These are phyloP conservation scores for Pleomassaria siparia DNA, from an alignment of 2,329 filamentous ascomycete species.

Conservation along the genomic window DNA sequence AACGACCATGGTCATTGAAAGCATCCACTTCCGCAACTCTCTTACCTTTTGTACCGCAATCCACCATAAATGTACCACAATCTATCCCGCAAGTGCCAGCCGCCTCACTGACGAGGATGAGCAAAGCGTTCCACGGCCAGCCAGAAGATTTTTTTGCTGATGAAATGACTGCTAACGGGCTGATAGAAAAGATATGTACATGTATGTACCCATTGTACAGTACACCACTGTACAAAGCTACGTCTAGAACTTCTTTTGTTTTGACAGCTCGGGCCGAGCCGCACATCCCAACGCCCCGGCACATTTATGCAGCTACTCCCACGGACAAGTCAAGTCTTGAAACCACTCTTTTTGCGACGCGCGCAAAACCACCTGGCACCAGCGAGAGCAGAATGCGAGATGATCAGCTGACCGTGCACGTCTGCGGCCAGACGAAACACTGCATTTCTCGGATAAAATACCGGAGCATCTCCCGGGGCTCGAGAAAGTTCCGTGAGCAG, in stretches of 20 bases:
- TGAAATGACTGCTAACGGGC: background rate
- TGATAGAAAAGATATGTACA: no score
- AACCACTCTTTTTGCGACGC: background rate
- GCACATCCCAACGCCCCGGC: slow-evolving; percentile 12
- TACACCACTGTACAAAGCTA: no score
- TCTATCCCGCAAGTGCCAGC: no score
- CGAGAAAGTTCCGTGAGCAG: slow-evolving; percentile 9
- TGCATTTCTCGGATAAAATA: slow-evolving; percentile 9
- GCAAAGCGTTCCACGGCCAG: no score
- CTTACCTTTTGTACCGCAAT: no score
- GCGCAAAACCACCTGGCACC: background rate
- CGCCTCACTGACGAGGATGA: no score
- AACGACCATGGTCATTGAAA: no score
- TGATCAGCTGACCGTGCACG: background rate
- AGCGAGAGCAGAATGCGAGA: background rate
- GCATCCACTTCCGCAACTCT: no score
- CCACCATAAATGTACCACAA: no score
- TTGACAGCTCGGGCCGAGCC: slow-evolving; percentile 32
- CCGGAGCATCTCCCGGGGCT: background rate
- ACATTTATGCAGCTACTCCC: background rate
- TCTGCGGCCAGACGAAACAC: background rate
- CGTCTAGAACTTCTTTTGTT: background rate
- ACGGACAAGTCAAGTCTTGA: background rate
- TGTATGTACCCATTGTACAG: no score
- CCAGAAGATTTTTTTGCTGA: no score